Base-by-base conservation (phyloP, 352 stramenopile species). In the Phytophthora tentaculata region DNA sequence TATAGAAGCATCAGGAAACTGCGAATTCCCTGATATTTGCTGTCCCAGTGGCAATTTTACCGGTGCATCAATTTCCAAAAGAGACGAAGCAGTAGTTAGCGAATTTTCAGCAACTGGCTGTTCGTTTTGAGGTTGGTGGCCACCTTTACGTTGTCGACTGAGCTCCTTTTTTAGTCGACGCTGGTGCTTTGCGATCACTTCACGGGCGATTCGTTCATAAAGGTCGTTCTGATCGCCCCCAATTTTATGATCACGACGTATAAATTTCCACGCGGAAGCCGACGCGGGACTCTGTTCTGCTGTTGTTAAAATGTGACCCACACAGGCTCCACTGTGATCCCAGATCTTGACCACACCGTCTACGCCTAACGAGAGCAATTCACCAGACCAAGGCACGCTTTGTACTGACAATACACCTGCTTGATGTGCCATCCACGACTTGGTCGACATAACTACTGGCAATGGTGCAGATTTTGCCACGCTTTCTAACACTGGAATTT, bases 261-360 rank as follows among this genome's bases (percentile, higher is more conserved):
- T 69, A n/a, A 82, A 89, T 56, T 88, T 87, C 79, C 81, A 89
- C 16, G 76, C 68, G 0, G 68, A 69, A 3, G 63, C 37, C 17
- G 55, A 54, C 14, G 63, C 43, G 20, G 54, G 35, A 41, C 47
- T 71, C 10, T 73, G 64, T 51, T 66, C 50, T 28, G 47, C 50
- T 7, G 49, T 63, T 12, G 78, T 86, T 44, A 79, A 72, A n/a
- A 92, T 84, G n/a, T 69, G 73, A 4, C 83, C 83, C 2, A 87
- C 60, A 39, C 81, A 89, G 3, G 61, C 59, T 53, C 69, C 50
- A 4, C 50, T 58, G 3, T 60, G 39, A 44, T 88, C 76, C 83
- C 83, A 91, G 19, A 91, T 64, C 43, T 83, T 84, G 14, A 89
- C 72, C 0, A 73, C 52, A 0, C 75, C 61, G 47, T 91, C 83